These are phyloP conservation scores for Eucalyptus globulus DNA, from an alignment of 345 rosid species.

Conservation along the genomic window DNA sequence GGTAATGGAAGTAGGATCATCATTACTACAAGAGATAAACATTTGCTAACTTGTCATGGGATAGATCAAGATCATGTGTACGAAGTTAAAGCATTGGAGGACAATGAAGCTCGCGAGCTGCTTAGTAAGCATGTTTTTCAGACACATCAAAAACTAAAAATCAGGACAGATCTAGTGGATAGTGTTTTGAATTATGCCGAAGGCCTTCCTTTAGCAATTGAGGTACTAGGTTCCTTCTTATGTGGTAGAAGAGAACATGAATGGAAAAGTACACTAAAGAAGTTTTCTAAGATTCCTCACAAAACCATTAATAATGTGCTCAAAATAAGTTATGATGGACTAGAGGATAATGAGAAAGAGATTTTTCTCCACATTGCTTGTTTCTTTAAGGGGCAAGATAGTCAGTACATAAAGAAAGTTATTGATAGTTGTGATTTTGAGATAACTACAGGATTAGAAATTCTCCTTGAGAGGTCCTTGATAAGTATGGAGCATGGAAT, in stretches of 20 bases:
- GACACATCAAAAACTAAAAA: not conserved
- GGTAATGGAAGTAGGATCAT: not conserved
- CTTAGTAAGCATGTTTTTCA: not conserved
- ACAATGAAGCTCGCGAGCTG: accelerated
- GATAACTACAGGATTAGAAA: not conserved
- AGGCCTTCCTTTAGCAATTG: not conserved
- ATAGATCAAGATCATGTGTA: not conserved
- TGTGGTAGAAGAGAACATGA: not conserved
- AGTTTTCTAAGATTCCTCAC: not conserved
- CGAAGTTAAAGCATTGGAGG: not conserved
- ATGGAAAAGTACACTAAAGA: not conserved
- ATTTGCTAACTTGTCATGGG: not conserved
- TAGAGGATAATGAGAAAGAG: not conserved
- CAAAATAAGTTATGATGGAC: not conserved
- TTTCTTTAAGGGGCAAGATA: accelerated
- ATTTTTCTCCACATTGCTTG: not conserved
- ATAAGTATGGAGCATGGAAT: not conserved
- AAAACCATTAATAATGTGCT: not conserved
- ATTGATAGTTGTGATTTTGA: not conserved
- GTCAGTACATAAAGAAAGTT: no score
- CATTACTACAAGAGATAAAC: not conserved
- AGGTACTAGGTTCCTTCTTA: not conserved
- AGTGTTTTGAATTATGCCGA: not conserved
- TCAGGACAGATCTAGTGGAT: not conserved
- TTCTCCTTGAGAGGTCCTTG: not conserved